Evolutionary conservation across 1,139 yeast genomes (phyloP), one percentile per base, ranked within the genome.

Genomic region (Pneumocystis carinii): DNA sequence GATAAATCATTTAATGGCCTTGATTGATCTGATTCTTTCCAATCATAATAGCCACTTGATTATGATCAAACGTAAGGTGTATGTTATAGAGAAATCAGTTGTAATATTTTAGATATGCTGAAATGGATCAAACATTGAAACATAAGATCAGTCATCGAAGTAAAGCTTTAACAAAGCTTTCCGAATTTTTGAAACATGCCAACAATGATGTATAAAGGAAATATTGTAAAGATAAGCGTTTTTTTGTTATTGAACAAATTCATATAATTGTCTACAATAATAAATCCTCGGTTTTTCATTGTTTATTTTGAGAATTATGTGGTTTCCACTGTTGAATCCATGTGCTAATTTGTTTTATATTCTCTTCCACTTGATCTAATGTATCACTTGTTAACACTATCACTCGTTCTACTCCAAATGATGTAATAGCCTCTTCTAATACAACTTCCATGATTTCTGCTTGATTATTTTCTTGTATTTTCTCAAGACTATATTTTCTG

Each of bases 361-460:
- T 92, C 19, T 81, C 80, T 64, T 87, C 95, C 79, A 89, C 80
- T 61, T 90, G 85, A 62, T 87, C 94, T 6, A 83, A 83, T 32
- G 78, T 74, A 71, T 90, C 84, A 64, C 95, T 86, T 57, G 75
- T 76, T 68, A 92, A 78, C 70, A 86, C 95, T 62, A 92, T 87
- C 55, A 94, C 94, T 35, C 90, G 83, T 66, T 86, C 88, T 37
- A 84, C 84, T 53, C 80, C 87, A 71, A 89, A 92, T 53, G 85
- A 80, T 48, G 89, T 96, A 64, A 81, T 77, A 0, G 98, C 98
- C 69, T 94, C 98, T 68, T 85, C 87, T 61, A 85, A 75, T 32
- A 94, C 81, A 32, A 92, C 89, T 69, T 90, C 92, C 98, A 92
- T 94, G 68, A 94, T 92, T 74, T 92, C 99, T 67, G 96, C 95